These are phyloP conservation scores for Hansfordia pulvinata DNA, from an alignment of 2,329 filamentous ascomycete genomes.

Conservation along the genomic window DNA sequence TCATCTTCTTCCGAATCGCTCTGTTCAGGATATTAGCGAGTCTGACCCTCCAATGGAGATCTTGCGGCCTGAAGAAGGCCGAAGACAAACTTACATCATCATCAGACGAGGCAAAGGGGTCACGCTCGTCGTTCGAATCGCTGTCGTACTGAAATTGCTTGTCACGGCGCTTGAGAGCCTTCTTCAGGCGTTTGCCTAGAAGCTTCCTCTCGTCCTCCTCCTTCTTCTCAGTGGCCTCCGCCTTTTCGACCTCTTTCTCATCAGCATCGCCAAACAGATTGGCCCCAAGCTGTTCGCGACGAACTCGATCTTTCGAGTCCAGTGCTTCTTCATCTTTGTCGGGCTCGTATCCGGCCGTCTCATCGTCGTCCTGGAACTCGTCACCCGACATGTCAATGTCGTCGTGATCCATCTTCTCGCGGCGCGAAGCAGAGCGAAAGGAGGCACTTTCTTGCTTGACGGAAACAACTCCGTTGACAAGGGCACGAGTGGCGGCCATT, in stretches of 20 bases:
- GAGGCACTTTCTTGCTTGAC: slow-evolving; percentile 59
- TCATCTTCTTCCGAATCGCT: slow-evolving; percentile 26
- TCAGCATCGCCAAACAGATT: slow-evolving; percentile 65
- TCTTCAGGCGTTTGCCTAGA: slow-evolving; percentile 64
- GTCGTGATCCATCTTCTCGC: slow-evolving; percentile 56
- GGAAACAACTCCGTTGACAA: slow-evolving; percentile 37
- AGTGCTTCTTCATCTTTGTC: slow-evolving; percentile 75
- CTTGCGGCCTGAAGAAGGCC: slow-evolving; percentile 3
- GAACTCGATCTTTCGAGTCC: slow-evolving; percentile 57
- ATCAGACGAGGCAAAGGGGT: slow-evolving; percentile 39
- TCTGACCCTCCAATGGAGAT: too few species aligned
- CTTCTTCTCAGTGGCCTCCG: slow-evolving; percentile 55
- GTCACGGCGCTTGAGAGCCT: slow-evolving; percentile 72
- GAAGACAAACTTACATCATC: slow-evolving; percentile 20
- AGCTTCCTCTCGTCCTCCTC: slow-evolving; percentile 57
- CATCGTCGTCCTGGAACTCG: slow-evolving; percentile 82
- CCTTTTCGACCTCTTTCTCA: slow-evolving; percentile 60
- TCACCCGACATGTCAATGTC: slow-evolving; percentile 55
- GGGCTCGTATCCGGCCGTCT: slow-evolving; percentile 58
- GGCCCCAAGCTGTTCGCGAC: slow-evolving; percentile 71
- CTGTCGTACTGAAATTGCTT: slow-evolving; percentile 77
- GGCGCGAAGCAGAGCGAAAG: slow-evolving; percentile 45
- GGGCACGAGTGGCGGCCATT: slow-evolving; percentile 48
- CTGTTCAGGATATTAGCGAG: slow-evolving; percentile 5
- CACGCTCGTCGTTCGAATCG: slow-evolving; percentile 35